Base-by-base conservation (phyloP, 2,329 filamentous ascomycete species). In the Metarhizium robertsii region DNA sequence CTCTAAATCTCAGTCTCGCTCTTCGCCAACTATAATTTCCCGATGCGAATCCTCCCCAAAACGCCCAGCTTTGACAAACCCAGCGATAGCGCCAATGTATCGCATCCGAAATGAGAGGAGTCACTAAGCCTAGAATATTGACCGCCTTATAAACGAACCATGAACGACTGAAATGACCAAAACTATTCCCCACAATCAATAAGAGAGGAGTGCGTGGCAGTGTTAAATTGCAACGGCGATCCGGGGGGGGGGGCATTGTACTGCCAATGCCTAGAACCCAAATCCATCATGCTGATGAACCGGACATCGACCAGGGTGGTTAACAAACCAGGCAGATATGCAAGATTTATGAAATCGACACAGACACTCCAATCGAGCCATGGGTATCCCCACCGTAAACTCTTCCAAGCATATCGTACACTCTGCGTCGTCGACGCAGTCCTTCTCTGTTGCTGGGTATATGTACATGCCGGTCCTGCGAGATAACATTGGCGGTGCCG, bases 331-430 rank as follows among this genome's bases (percentile, higher is more conserved):
- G 7, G 77, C 76, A 42, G 74, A 72, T 59, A 86, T 86, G 65
- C 84, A 87, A 20, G 71, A 67, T 48, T 75, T 69, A 63, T 87
- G 84, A 62, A 86, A 87, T 18, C 82, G 76, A 64, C 84, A 87
- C 30, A 87, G 74, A 62, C 84, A 87, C 68, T 86, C 84, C 50
- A 87, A 68, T 47, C 84, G 73, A n/a, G 80, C 83, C 83, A 87
- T 86, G 30, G 75, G 69, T 32, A 79, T 76, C 2, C 83, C 83
- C 0, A 79, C 80, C 57, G 81, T 77, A 58, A 85, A 85, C 65
- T 86, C 83, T 62, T 86, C 84, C 2, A 87, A 72, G 61, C 84
- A 87, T 52, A 87, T 86, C 5, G 81, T 85, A 64, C 83, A 86
- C 68, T 87, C 84, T 3, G 81, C 83, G 56, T 81, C 79, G 60